Evolutionary conservation across 352 stramenopile genomes (phyloP).

Genomic region (Phytophthora cryptogea): DNA sequence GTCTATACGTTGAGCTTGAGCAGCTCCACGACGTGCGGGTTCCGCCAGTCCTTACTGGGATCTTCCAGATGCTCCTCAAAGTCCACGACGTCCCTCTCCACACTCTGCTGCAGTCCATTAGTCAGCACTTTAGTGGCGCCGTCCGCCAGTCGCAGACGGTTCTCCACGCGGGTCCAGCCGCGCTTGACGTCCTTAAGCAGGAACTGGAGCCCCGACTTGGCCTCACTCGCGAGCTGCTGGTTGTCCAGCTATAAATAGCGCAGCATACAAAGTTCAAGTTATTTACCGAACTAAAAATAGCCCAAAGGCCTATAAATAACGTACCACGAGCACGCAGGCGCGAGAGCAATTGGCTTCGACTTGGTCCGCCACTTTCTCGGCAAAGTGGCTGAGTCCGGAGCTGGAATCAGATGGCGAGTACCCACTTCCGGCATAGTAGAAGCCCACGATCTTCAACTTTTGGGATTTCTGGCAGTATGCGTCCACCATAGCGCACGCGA

Average conservation of each 20-base stretch:
- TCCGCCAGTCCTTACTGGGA: conserved; percentile 75
- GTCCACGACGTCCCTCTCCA: conserved; percentile 59
- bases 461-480: conserved; percentile 43
- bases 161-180: conserved; percentile 73
- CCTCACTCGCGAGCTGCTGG: conserved; percentile 56
- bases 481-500: conserved; percentile 74
- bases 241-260: conserved; percentile 47
- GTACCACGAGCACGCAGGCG: conserved; percentile 67
- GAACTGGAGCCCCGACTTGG: conserved; percentile 62
- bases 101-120: conserved; percentile 52
- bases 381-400: conserved; percentile 53
- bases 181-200: conserved; percentile 84
- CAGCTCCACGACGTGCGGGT: conserved; percentile 66
- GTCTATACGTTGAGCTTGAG: conserved; percentile 79
- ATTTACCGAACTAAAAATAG: conserved; percentile 7
- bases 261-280: conserved; percentile 17
- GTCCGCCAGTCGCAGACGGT: conserved; percentile 55
- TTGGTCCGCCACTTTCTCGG: conserved; percentile 70
- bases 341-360: conserved; percentile 69
- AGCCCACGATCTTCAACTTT: conserved; percentile 66
- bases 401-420: conserved; percentile 35
- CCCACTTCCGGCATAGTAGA: conserved; percentile 58
- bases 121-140: conserved; percentile 48
- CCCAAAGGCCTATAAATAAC: conserved; percentile 4
- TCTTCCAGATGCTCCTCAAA: conserved; percentile 84